Evolutionary conservation across 495 filamentous ascomycete genomes (phyloP).

Genomic region (Ascodesmis nigricans): DNA sequence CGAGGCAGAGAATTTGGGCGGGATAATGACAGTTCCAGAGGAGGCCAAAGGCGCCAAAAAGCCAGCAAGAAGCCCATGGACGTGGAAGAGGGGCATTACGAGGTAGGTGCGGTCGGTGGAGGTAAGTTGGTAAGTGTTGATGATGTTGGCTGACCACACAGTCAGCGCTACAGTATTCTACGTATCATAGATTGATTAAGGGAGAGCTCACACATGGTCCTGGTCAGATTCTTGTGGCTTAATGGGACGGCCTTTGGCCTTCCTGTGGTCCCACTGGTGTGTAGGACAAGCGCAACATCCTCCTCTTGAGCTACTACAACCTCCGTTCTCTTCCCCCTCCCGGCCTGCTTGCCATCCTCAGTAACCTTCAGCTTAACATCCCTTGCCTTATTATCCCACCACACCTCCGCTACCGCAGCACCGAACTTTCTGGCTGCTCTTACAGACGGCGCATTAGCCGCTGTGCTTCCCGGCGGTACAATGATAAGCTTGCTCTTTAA

Average conservation of each 20-base stretch:
- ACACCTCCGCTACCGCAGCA: slow-evolving; percentile 59
- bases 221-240: slow-evolving; percentile 54
- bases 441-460: slow-evolving; percentile 40
- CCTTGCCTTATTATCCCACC: slow-evolving; percentile 37
- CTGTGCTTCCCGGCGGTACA: slow-evolving; percentile 45
- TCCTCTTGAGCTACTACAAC: slow-evolving; percentile 37
- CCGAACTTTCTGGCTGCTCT: slow-evolving; percentile 51
- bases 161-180: slow-evolving; percentile 4
- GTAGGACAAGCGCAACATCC: slow-evolving; percentile 48
- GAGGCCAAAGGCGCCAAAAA: slow-evolving; percentile 52
- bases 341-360: slow-evolving; percentile 42
- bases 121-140: slow-evolving; percentile 47
- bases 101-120: slow-evolving; percentile 51
- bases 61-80: slow-evolving; percentile 61
- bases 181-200: not conserved
- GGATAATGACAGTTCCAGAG: slow-evolving; percentile 53
- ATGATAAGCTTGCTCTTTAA: slow-evolving; percentile 52
- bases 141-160: slow-evolving; percentile 37
- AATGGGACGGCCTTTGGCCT: slow-evolving; percentile 64
- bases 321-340: slow-evolving; percentile 26
- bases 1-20: slow-evolving; percentile 52
- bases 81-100: slow-evolving; percentile 84
- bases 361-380: slow-evolving; percentile 57
- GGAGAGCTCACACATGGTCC: slow-evolving; percentile 40
- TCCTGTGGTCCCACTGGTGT: slow-evolving; percentile 62